Evolutionary conservation across 371 early-diverging fungal genomes (phyloP).

Genomic region (Catenaria anguillulae): DNA sequence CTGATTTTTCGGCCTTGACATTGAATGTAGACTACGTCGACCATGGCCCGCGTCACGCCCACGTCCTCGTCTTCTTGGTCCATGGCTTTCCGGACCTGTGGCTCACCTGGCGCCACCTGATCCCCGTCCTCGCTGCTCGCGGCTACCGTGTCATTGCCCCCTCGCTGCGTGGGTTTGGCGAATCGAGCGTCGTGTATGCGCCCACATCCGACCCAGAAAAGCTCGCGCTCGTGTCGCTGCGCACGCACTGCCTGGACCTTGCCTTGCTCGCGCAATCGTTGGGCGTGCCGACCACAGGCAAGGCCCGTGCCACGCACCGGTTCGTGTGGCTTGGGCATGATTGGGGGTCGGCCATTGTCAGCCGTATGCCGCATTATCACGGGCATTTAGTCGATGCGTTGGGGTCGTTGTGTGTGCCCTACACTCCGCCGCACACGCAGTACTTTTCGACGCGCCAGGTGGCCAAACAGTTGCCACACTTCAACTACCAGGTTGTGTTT

Average conservation of each 20-base stretch:
- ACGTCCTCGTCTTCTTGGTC: not conserved
- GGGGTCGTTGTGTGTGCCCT: slow-evolving; percentile 2
- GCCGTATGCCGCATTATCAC: not conserved
- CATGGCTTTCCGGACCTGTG: slow-evolving; percentile 6
- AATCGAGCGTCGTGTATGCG: not conserved
- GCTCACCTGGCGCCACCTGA: not conserved
- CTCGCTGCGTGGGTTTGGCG: not conserved
- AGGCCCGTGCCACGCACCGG: not conserved
- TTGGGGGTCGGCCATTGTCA: not conserved
- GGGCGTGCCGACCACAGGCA: not conserved
- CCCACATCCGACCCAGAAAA: not conserved
- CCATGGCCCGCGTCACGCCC: not conserved
- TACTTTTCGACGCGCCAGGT: not conserved
- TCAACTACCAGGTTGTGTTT: slow-evolving; percentile 2
- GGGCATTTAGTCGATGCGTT: not conserved
- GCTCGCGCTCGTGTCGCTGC: not conserved
- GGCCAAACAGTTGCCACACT: slow-evolving; percentile 1
- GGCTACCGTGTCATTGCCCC: slow-evolving; percentile 1
- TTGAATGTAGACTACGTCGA: slow-evolving; percentile 2
- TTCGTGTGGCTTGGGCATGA: slow-evolving; percentile 4
- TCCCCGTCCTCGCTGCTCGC: not conserved
- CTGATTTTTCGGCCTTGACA: not conserved
- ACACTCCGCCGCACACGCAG: slow-evolving; percentile 4
- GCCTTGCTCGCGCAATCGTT: not conserved
- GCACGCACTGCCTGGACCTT: slow-evolving; percentile 1